Base-by-base conservation (phyloP, 768 basidiomycete species). In the Scleroderma bovista region DNA sequence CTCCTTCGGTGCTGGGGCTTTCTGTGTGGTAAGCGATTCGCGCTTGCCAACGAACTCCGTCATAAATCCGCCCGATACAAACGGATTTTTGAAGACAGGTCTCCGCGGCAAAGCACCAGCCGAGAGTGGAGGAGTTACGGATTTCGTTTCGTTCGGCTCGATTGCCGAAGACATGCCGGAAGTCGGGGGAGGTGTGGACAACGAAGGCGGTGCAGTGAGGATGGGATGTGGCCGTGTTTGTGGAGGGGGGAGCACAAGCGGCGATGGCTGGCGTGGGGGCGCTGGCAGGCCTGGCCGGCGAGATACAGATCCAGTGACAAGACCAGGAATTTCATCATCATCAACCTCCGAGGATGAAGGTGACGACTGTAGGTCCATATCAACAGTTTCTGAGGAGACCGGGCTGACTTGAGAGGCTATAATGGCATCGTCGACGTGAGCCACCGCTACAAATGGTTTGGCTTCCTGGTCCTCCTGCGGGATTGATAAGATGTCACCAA, bases 61-160 rank as follows among this genome's bases (percentile, higher is more conserved):
- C 50, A 77, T 62, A 41, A 76, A 73, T 17, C 78, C 76, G n/a
- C 69, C 74, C 10, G 76, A 76, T 11, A 78, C 71, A 48, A 79
- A 77, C n/a, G 75, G 69, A 58, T 74, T 77, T 39, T 60, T 59
- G 34, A 68, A 41, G 3, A 53, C 36, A 8, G 62, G 65, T 51
- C 57, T 57, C 23, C 50, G 17, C 33, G 23, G 39, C 6, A 48
- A 42, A 12, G 43, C 39, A 46, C 34, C 45, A 36, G 29, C 36
- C 19, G 45, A 20, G 31, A 49, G 40, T 13, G 50, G 24, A 20
- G 52, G 45, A 8, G 46, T 24, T 26, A 50, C 52, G 16, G 40
- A 38, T 23, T 54, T 46, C 23, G 29, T 26, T 29, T 39, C 23
- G 9, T 16, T 34, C 32, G 36, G 31, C 26, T 26, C 65, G 40